phyloP scores from a whole-genome alignment of 306 rosid species.

The Castanospermum australe region DNA sequence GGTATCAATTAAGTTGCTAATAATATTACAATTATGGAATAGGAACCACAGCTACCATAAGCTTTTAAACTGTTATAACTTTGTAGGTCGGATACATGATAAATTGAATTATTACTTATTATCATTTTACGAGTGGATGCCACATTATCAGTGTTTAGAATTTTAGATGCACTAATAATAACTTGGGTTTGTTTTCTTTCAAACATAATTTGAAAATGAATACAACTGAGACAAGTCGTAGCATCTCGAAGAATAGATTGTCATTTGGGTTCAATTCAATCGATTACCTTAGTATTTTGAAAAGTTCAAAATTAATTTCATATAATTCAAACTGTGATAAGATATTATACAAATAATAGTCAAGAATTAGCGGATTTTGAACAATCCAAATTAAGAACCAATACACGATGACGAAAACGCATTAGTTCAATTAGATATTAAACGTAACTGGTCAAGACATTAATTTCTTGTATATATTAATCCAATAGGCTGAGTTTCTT shows the following conservation, averaged over 20 bases:
- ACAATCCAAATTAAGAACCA: background rate
- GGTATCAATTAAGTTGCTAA: background rate
- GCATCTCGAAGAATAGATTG: background rate
- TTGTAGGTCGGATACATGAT: background rate
- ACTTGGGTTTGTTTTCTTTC: background rate
- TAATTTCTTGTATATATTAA: background rate
- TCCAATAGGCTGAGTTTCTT: background rate
- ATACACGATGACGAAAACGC: background rate
- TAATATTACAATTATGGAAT: slow-evolving; percentile 1
- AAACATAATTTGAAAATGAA: background rate
- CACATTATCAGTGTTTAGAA: background rate
- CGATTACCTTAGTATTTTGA: background rate
- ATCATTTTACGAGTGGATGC: background rate
- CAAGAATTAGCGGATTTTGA: background rate
- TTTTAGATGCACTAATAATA: background rate
- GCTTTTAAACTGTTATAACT: background rate
- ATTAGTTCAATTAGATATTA: background rate
- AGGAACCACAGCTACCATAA: background rate
- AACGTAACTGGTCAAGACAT: background rate
- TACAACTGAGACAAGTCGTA: background rate
- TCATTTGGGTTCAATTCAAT: background rate
- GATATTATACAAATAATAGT: background rate
- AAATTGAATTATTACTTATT: background rate
- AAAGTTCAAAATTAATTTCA: background rate
- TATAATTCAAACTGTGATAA: background rate